phyloP scores from a whole-genome alignment of 305 asterid genomes.

The Plantago coronopus region DNA sequence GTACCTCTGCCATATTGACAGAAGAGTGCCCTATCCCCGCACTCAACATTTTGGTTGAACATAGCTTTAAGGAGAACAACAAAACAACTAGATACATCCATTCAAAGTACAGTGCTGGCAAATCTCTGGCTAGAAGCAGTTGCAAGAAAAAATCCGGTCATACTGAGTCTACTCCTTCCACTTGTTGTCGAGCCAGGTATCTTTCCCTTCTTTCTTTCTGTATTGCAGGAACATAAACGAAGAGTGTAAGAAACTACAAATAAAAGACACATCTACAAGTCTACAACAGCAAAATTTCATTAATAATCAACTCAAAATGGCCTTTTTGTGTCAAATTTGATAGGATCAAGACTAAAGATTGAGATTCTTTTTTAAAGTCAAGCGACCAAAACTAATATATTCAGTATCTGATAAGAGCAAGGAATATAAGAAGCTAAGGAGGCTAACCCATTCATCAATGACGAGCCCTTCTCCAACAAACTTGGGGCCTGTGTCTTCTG shows the following conservation, averaged over 20 bases:
- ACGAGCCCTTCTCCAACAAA: slow-evolving; percentile 95
- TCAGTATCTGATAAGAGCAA: neutral
- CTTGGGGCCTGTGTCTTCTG: slow-evolving; percentile 71
- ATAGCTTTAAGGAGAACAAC: neutral
- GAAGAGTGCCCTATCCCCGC: slow-evolving; percentile 24
- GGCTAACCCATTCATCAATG: slow-evolving; percentile 91
- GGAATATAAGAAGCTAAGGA: neutral
- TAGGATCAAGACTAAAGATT: too few relatives aligned
- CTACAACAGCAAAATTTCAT: neutral
- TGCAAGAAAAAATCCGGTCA: slow-evolving; percentile 32
- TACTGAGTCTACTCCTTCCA: slow-evolving; percentile 69
- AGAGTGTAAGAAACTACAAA: slow-evolving; percentile 12
- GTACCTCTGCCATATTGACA: slow-evolving; percentile 17
- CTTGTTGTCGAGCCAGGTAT: slow-evolving; percentile 88
- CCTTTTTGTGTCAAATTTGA: too few relatives aligned
- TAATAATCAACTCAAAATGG: neutral
- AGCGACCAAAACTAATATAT: too few relatives aligned
- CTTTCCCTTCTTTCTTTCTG: slow-evolving; percentile 97
- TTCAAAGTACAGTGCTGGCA: slow-evolving; percentile 20
- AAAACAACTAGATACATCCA: slow-evolving; percentile 34
- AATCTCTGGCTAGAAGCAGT: slow-evolving; percentile 22
- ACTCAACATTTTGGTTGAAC: slow-evolving; percentile 20
- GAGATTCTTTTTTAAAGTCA: too few relatives aligned
- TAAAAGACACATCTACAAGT: neutral
- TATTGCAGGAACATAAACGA: slow-evolving; percentile 10